Evolutionary conservation across 139 green algal genomes (phyloP).

Genomic region (Micractinium sp.): DNA sequence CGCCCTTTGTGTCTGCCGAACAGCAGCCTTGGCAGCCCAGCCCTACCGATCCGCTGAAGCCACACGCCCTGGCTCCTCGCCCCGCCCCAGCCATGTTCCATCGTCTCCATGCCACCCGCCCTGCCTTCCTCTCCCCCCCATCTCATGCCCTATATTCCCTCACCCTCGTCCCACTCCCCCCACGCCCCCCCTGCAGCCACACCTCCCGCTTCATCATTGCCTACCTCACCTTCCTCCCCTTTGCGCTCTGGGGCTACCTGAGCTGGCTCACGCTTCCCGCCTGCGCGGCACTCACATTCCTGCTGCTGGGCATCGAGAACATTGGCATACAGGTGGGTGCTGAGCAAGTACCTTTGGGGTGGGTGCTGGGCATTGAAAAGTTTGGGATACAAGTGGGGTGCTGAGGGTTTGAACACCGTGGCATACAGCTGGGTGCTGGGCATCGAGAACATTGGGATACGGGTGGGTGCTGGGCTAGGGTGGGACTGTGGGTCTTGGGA

Average conservation of each 20-base stretch:
- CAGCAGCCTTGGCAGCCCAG: no score
- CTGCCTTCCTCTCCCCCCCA: background rate
- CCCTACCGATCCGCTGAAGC: background rate
- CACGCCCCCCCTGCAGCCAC: constrained; percentile 49
- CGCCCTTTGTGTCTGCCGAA: no score
- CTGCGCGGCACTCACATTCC: constrained; percentile 12
- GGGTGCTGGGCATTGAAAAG: background rate
- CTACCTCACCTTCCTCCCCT: constrained; percentile 74
- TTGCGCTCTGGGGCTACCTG: constrained; percentile 38
- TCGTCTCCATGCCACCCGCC: background rate
- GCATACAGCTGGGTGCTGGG: no score
- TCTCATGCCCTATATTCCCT: background rate
- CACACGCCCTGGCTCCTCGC: background rate
- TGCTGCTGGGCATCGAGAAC: constrained; percentile 47
- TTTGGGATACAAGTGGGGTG: background rate
- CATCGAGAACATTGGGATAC: no score
- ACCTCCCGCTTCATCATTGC: constrained; percentile 79
- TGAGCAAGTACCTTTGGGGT: background rate
- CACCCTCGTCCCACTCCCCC: background rate
- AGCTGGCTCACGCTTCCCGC: constrained; percentile 25
- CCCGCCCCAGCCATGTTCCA: no score
- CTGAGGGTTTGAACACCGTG: no score
- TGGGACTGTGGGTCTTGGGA: no score
- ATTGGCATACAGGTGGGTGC: constrained; percentile 32
- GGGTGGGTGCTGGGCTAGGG: no score